Evolutionary conservation across 177 flowering plant species (phyloP).

Genomic region (Telopea speciosissima): DNA sequence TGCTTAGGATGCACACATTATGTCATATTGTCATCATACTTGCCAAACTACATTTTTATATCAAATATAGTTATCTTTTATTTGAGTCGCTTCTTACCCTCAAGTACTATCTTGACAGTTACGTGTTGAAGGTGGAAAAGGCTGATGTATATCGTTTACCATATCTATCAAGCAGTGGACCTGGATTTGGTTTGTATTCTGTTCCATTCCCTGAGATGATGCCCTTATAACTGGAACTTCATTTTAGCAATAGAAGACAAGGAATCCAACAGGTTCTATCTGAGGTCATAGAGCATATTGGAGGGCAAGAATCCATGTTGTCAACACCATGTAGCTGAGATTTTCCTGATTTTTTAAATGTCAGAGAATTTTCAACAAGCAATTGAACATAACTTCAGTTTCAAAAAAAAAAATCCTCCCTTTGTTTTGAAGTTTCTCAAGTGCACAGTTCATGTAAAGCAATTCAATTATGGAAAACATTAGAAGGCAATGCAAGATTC

Average conservation of each 20-base stretch:
- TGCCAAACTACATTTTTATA: not conserved
- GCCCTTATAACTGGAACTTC: not conserved
- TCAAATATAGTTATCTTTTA: not conserved
- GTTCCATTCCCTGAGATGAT: not conserved
- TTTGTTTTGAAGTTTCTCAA: not conserved
- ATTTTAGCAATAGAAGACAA: not conserved
- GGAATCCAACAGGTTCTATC: no score
- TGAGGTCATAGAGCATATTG: no score
- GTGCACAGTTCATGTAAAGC: not conserved
- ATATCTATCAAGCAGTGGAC: constrained; percentile 84
- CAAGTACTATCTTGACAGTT: constrained; percentile 38
- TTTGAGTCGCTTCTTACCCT: not conserved
- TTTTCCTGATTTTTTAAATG: no score
- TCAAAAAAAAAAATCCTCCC: no score
- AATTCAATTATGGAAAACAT: not conserved
- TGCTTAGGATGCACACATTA: not conserved
- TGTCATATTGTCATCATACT: no score
- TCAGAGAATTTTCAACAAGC: not conserved
- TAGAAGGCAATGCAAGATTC: not conserved
- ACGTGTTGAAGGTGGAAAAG: constrained; percentile 83
- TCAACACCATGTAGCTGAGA: no score
- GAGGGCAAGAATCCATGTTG: no score
- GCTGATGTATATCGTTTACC: constrained; percentile 96
- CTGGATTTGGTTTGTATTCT: constrained; percentile 80
- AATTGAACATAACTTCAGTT: not conserved